Percentiles rank a stretch among this genome's conserved stretches.
These are phyloP conservation scores for Mortierella sp. DNA, from an alignment of 371 early-diverging fungal species.

Conservation along the genomic window DNA sequence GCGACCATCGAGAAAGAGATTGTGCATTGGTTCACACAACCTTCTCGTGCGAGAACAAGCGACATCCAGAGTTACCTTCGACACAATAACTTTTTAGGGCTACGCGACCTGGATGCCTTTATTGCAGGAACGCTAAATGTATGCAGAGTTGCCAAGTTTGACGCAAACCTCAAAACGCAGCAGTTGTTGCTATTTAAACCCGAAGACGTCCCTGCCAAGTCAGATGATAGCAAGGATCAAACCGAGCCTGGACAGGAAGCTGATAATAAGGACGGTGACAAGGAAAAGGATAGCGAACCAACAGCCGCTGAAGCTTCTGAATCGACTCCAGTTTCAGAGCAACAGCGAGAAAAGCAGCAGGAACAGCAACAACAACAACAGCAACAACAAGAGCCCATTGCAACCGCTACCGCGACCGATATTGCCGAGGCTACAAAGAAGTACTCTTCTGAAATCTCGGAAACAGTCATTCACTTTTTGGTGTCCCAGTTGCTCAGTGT, in stretches of 20 bases:
- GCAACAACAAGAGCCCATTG: not conserved
- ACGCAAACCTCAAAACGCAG: slow-evolving; percentile 64
- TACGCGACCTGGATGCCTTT: slow-evolving; percentile 83
- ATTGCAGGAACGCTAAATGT: slow-evolving; percentile 73
- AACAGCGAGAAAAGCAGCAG: not conserved
- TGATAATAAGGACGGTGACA: slow-evolving; percentile 6
- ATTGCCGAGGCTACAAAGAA: slow-evolving; percentile 45
- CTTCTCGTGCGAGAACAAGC: slow-evolving; percentile 72
- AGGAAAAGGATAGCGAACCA: slow-evolving; percentile 30
- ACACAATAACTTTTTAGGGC: slow-evolving; percentile 75
- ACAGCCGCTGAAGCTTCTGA: slow-evolving; percentile 11
- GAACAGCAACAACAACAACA: not conserved
- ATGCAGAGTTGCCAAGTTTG: slow-evolving; percentile 76
- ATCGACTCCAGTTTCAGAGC: not conserved
- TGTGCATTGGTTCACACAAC: slow-evolving; percentile 77
- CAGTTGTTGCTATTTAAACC: slow-evolving; percentile 64
- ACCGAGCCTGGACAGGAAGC: slow-evolving; percentile 7
- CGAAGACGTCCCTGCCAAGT: not conserved
- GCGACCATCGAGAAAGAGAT: slow-evolving; percentile 84
- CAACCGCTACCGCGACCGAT: slow-evolving; percentile 9
- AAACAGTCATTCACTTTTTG: slow-evolving; percentile 60
- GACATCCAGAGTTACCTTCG: slow-evolving; percentile 84
- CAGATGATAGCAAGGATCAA: slow-evolving; percentile 26
- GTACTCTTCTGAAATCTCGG: slow-evolving; percentile 60
- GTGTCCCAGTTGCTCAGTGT: slow-evolving; percentile 59